Evolutionary conservation across 177 flowering plant genomes (phyloP), one percentile per base, ranked within the genome.

Genomic region (Vitis hybrid): DNA sequence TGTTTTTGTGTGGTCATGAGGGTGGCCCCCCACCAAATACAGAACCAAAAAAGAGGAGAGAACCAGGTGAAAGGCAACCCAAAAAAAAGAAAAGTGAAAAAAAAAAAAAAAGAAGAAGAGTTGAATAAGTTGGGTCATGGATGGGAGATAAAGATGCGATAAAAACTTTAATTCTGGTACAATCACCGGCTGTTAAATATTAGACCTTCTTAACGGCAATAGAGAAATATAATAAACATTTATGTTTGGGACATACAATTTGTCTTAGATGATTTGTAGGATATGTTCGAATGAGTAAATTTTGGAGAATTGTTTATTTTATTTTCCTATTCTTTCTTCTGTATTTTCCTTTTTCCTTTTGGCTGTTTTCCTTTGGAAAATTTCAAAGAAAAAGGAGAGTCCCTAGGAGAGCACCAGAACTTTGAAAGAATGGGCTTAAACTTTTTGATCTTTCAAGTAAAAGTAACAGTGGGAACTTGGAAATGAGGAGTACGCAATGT

Each of bases 101-200:
- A 59, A 65, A 56, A 50, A 67, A 19, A 38, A 17, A 55, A 14
- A 47, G 14, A 67, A 19, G 33, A 65, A 38, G 56, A 18, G 71
- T 33, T 71, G 54, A 80, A 71, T 70, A 73, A 76, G 68, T 55
- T 75, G 79, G 60, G 65, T 64, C 75, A 79, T 73, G 68, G 67
- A 57, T 65, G 58, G 75, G 66, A 67, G 74, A 67, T 69, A 73
- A 73, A 54, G 62, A 69, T 4, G 73, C 77, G 70, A 69, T 73
- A 18, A 57, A 55, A 54, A 74, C 67, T 69, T 78, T 79, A 85
- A 86, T 80, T 84, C 79, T 66, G 73, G 64, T 62, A 63, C 59
- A 71, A 72, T 64, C 63, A 65, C 75, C 75, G 76, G 82, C 86
- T 81, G 84, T 79, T 82, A 79, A 77, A 76, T 77, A 79, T 77